Conservation (phyloP, 495 filamentous ascomycete genomes). For the Annulohypoxylon moriforme region DNA sequence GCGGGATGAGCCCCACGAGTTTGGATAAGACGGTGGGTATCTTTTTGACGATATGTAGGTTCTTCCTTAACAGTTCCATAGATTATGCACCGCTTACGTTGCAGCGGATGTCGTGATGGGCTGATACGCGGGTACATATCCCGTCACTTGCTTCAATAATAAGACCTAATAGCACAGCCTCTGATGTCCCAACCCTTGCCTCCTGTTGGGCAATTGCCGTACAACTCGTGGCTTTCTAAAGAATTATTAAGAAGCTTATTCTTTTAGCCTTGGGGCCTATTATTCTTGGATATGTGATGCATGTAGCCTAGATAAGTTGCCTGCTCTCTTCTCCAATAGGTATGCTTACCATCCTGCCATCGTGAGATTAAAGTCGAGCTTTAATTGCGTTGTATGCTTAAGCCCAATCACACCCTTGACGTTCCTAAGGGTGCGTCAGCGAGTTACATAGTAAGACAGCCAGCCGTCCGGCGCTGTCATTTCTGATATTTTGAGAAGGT, state of each 20-base stretch:
- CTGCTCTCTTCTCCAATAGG: constrained; percentile 22
- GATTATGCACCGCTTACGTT: not conserved
- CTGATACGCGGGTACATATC: constrained; percentile 34
- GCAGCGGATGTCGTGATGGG: not conserved
- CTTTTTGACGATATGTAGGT: constrained; percentile 9
- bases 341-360: constrained; percentile 24
- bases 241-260: constrained; percentile 43
- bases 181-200: not conserved
- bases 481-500: constrained; percentile 15
- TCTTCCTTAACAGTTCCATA: constrained; percentile 27
- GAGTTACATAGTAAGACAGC: constrained; percentile 10
- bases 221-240: constrained; percentile 38
- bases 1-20: constrained; percentile 36
- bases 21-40: constrained; percentile 21
- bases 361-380: constrained; percentile 29
- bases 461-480: constrained; percentile 10
- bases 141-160: constrained; percentile 7
- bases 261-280: constrained; percentile 42
- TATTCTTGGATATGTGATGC: constrained; percentile 34
- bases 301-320: constrained; percentile 28
- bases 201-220: constrained; percentile 36
- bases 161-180: constrained; percentile 26
- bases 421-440: constrained; percentile 12
- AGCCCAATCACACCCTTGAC: constrained; percentile 19
- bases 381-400: constrained; percentile 21